phyloP scores from a whole-genome alignment of 768 basidiomycete species.

The Psilocybe azurescens region DNA sequence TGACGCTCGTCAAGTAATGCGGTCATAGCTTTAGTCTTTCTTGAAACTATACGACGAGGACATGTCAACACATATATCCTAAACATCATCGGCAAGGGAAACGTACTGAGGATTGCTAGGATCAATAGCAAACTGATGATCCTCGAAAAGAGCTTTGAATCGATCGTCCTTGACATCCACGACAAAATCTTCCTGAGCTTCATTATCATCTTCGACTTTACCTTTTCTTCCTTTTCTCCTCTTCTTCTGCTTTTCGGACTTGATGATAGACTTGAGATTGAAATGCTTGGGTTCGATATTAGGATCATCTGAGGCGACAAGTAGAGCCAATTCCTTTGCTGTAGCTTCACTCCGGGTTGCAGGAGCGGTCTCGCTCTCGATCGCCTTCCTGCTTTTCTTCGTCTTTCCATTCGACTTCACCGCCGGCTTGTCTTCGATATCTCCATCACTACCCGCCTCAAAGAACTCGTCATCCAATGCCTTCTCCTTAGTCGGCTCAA shows the following conservation, averaged over 20 bases:
- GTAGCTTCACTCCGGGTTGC: conserved; percentile 50
- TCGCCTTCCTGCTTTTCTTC: conserved; percentile 25
- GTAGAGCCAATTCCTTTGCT: conserved; percentile 67
- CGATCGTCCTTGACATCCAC: conserved; percentile 88
- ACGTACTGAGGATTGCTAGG: conserved; percentile 94
- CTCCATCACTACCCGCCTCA: conserved; percentile 52
- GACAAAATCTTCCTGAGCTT: conserved; percentile 80
- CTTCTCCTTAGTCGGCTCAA: conserved; percentile 27
- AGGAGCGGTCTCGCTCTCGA: conserved; percentile 19
- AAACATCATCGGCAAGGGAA: neutral
- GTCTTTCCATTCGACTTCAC: conserved; percentile 23
- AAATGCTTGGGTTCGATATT: conserved; percentile 76
- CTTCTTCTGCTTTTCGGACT: conserved; percentile 78
- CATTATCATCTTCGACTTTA: conserved; percentile 54
- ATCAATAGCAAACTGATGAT: conserved; percentile 93
- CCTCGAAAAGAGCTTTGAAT: conserved; percentile 87
- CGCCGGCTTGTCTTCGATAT: conserved; percentile 23
- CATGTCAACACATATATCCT: conserved; percentile 11
- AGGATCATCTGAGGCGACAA: conserved; percentile 61
- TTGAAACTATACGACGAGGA: conserved; percentile 66
- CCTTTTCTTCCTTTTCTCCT: conserved; percentile 46
- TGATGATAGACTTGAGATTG: conserved; percentile 87
- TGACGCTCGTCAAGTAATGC: conserved; percentile 86
- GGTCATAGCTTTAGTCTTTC: conserved; percentile 91
- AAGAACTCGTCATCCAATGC: conserved; percentile 78